Evolutionary conservation across 1,284 basidiomycete species (phyloP), one percentile per base, ranked within the genome.

Genomic region (Ceratobasidium sp.): DNA sequence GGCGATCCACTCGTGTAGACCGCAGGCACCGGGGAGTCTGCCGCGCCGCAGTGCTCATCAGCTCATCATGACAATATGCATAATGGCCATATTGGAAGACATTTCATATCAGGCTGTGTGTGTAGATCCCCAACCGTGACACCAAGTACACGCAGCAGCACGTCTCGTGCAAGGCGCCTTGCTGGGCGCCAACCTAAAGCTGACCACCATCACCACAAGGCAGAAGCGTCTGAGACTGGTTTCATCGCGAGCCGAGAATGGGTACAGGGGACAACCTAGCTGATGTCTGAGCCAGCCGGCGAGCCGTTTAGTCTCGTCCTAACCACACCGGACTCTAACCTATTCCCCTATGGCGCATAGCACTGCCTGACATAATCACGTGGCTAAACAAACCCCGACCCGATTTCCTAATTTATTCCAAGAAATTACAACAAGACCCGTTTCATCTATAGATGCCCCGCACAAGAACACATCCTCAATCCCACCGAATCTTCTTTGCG

Each of bases 401-500:
- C n/a, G 30, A 58, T 58, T 58, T 34, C 26, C 52, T 5, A 28
- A 30, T 34, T 32, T 6, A 55, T 45, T 45, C 18, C 43, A 45
- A 45, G 4, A 6, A 9, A n/a, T 8, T 45, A 45, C 43, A 39
- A 39, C 36, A 5, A 39, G 14, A 39, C 5, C 14, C 14, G 23
- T 28, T 52, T 16, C 50, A 52, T 10, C 50, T 52, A 39, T 39
- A 39, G 23, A 52, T 28, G 30, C 45, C 45, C 30, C 30, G 34
- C 52, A 55, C 26, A 16, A 3, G 18, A 16, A 34, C 34, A 55
- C 21, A 10, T 26, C 28, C 50, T 52, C 50, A 58, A 28, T 93
- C 91, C 96, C 95, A 97, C 50, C 86, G 82, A 78, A 97, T 91
- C 79, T 83, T 87, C 75, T 83, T 82, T 26, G 89, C 86, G 78